Evolutionary conservation across 345 rosid species (phyloP).

Genomic region (Moricandia arvensis): DNA sequence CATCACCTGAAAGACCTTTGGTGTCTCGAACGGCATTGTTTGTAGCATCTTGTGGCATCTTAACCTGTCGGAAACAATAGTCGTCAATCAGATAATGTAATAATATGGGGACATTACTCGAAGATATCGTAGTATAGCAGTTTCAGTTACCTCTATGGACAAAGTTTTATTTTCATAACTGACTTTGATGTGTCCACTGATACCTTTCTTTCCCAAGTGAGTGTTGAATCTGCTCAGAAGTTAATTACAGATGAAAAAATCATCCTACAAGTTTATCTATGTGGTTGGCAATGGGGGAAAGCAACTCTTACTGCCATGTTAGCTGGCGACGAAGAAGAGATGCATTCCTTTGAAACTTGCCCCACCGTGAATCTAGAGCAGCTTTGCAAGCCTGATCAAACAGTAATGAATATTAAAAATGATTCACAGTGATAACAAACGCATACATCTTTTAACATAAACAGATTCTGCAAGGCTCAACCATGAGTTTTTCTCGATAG

Average conservation of each 20-base stretch:
- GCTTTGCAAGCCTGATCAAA: constrained; percentile 60
- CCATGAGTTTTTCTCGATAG: constrained; percentile 62
- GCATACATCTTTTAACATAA: neutral
- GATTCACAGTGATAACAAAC: neutral
- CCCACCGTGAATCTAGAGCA: constrained; percentile 62
- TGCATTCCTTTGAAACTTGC: constrained; percentile 67
- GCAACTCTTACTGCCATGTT: constrained; percentile 75
- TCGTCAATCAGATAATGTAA: constrained; percentile 8
- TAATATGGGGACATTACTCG: neutral
- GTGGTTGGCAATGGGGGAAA: neutral
- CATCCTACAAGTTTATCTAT: neutral
- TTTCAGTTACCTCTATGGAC: constrained; percentile 64
- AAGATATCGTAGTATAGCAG: neutral
- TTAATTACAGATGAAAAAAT: neutral
- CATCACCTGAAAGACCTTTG: constrained; percentile 87
- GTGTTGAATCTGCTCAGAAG: constrained; percentile 60
- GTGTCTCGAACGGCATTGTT: constrained; percentile 72
- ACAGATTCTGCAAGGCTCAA: constrained; percentile 35
- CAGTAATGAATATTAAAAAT: constrained; percentile 11
- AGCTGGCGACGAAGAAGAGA: constrained; percentile 56
- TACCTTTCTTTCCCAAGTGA: constrained; percentile 85
- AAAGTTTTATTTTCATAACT: constrained; percentile 74
- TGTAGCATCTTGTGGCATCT: constrained; percentile 98
- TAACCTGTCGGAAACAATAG: constrained; percentile 53
- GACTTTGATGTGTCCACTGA: constrained; percentile 76